A percentile compares a stretch with the other conserved stretches of the same genome.
Conservation (phyloP, 768 basidiomycete genomes). For the Calocera viscosa region DNA sequence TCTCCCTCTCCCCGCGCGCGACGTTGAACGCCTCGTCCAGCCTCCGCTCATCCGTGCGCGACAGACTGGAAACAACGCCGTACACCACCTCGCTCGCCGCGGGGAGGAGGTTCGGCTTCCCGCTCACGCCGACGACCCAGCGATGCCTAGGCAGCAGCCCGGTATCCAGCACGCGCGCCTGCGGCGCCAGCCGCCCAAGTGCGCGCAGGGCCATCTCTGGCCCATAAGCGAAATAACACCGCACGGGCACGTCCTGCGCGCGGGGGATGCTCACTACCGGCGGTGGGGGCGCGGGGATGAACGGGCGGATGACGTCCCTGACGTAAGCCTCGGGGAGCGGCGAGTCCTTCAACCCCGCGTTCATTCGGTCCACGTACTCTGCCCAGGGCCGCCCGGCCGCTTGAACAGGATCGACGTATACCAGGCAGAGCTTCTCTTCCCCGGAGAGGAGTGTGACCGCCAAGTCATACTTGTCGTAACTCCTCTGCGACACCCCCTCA, state of each 20-base stretch:
- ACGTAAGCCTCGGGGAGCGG: neutral
- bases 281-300: neutral
- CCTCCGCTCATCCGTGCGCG: neutral
- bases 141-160: neutral
- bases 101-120: neutral
- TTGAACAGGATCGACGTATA: neutral
- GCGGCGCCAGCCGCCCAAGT: neutral
- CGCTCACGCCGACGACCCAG: neutral
- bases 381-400: neutral
- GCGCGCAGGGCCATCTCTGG: neutral
- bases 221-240: neutral
- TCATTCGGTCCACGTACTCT: neutral
- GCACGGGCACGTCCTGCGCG: neutral
- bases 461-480: neutral
- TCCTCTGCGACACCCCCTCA: neutral
- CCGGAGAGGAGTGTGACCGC: neutral
- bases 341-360: neutral
- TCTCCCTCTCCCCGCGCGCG: neutral
- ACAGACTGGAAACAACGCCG: neutral
- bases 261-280: neutral
- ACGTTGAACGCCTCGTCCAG: neutral
- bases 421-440: neutral
- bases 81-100: neutral
- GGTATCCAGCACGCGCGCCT: neutral
- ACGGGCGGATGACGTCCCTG: neutral